A percentile compares a stretch with the other conserved stretches of the same genome.
Evolutionary conservation across 352 stramenopile species (phyloP).

Genomic region (Globisporangium carolinianum): DNA sequence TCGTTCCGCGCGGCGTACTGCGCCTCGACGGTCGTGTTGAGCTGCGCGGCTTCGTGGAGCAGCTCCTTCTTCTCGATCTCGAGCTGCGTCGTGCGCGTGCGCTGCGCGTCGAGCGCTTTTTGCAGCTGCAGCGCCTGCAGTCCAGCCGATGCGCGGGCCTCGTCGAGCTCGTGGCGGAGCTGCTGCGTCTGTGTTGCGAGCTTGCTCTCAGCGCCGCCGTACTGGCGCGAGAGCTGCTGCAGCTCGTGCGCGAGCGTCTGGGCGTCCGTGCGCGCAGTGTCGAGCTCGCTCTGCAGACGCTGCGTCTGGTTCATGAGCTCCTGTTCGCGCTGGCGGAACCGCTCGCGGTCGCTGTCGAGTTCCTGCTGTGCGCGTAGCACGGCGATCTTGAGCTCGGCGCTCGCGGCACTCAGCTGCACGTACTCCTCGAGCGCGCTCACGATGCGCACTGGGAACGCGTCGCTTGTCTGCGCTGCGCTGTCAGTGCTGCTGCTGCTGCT

Average conservation of each 20-base stretch:
- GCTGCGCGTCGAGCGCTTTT: constrained; percentile 42
- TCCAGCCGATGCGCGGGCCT: constrained; percentile 19
- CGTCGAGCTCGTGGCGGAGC: constrained; percentile 42
- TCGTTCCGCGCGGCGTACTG: constrained; percentile 46
- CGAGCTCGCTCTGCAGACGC: constrained; percentile 24
- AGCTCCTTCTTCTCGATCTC: constrained; percentile 64
- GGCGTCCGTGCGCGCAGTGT: constrained; percentile 32
- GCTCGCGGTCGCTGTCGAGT: constrained; percentile 31
- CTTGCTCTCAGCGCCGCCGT: constrained; percentile 31
- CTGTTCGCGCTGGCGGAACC: constrained; percentile 29
- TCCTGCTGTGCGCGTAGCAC: constrained; percentile 43
- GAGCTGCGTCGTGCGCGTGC: constrained; percentile 31
- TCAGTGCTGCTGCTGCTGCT: background rate
- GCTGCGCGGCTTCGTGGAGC: constrained; percentile 50
- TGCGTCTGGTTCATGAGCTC: constrained; percentile 30
- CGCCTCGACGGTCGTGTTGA: constrained; percentile 47
- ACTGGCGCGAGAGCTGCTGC: constrained; percentile 32
- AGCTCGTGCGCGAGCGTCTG: constrained; percentile 44
- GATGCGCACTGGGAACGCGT: constrained; percentile 16
- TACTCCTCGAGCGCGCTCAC: constrained; percentile 16
- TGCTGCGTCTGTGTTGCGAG: constrained; percentile 35
- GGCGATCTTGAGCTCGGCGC: constrained; percentile 45
- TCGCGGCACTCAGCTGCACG: constrained; percentile 11
- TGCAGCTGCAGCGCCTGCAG: constrained; percentile 61
- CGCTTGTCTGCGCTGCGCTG: background rate